Evolutionary conservation across 2,329 filamentous ascomycete species (phyloP).

Genomic region (Ustilaginoidea virens): DNA sequence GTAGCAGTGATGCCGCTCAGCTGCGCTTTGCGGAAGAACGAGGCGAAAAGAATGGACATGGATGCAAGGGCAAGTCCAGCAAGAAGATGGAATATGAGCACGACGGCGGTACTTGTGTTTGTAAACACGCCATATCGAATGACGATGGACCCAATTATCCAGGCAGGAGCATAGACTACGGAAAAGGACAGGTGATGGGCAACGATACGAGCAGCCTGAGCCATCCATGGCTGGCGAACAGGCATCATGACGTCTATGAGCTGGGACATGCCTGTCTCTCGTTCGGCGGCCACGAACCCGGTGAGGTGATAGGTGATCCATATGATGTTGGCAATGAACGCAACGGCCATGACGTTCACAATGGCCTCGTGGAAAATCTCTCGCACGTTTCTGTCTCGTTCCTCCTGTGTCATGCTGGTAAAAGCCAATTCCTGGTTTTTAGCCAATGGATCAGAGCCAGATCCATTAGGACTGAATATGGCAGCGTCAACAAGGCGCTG

Average conservation of each 20-base stretch:
- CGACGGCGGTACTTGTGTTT: slow-evolving; percentile 45
- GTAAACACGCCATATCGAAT: slow-evolving; percentile 48
- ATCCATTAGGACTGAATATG: slow-evolving; percentile 42
- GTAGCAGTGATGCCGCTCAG: slow-evolving; percentile 71
- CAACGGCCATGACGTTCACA: slow-evolving; percentile 61
- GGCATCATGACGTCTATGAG: slow-evolving; percentile 88
- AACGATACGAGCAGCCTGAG: slow-evolving; percentile 61
- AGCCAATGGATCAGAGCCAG: slow-evolving; percentile 21
- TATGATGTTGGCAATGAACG: slow-evolving; percentile 65
- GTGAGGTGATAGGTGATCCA: slow-evolving; percentile 78
- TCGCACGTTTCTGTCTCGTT: slow-evolving; percentile 51
- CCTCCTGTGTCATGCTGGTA: slow-evolving; percentile 52
- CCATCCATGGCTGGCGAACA: slow-evolving; percentile 56
- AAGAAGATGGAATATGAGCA: slow-evolving; percentile 61
- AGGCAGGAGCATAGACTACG: slow-evolving; percentile 64
- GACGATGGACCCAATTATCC: slow-evolving; percentile 61
- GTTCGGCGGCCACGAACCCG: slow-evolving; percentile 70
- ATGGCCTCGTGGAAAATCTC: slow-evolving; percentile 54
- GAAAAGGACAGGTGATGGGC: slow-evolving; percentile 72
- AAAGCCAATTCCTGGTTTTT: slow-evolving; percentile 52
- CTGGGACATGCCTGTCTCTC: slow-evolving; percentile 76
- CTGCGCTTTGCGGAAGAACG: slow-evolving; percentile 77
- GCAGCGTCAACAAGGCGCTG: slow-evolving; percentile 64
- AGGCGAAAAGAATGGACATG: slow-evolving; percentile 65
- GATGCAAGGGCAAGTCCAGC: slow-evolving; percentile 65